Base-by-base conservation (phyloP, 331 rosid species). In the Quercus phellos region DNA sequence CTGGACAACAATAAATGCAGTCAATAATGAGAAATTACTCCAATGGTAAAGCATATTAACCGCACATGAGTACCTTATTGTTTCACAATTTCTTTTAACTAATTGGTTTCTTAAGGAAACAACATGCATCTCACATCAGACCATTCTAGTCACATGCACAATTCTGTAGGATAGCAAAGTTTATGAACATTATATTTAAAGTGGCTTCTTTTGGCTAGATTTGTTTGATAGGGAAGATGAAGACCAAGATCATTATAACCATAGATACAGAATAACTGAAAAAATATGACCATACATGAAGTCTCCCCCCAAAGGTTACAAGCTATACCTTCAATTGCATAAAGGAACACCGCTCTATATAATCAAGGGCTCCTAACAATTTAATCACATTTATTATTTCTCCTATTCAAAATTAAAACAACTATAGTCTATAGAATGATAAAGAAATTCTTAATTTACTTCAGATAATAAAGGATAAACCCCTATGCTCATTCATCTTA, bases 231-330 rank as follows among this genome's bases (percentile, higher is more conserved):
- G 64, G 59, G 74, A 72, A 29, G 43, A 19, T 46, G 77, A 72
- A 72, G 77, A 61, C 75, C 77, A 79, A 10, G n/a, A 67, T 43
- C 72, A 67, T 64, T 59, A 51, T 32, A 42, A 29, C 35, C 13
- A 55, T 75, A 51, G 74, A 72, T 35, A 34, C 18, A 76, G 59
- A 51, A 77, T 46, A 75, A 64, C 51, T 66, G 43, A 38, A 50
- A 16, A 42, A 46, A 50, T 27, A 71, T 24, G 79, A 59, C 74
- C 58, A 42, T 51, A 42, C 70, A 68, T 13, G 55, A 42, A 58
- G 51, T 46, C 27, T 68, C 19, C 55, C 77, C n/a, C 8, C n/a
- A 22, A n/a, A 66, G 38, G 51, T 34, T 66, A n/a, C 53, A 46
- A 10, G 53, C 22, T 66, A 34, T 7, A 82, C 13, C 74, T 56